Conservation (phyloP, 768 basidiomycete genomes). For the Collybia mongolica region DNA sequence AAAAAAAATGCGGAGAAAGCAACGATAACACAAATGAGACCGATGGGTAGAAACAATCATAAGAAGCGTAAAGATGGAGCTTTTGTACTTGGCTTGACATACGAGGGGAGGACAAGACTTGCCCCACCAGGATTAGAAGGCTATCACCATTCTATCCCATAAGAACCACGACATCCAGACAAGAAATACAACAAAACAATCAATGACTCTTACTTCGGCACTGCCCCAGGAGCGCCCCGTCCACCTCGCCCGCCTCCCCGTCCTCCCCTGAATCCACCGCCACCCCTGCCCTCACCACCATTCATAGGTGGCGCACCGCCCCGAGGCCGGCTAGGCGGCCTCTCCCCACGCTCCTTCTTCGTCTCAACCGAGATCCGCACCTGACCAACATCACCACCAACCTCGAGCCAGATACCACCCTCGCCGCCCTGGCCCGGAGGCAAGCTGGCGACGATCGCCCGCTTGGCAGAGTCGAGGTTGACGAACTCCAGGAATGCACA, state of each 20-base stretch:
- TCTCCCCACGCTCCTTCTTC: slow-evolving; percentile 88
- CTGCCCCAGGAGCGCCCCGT: slow-evolving; percentile 15
- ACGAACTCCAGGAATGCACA: slow-evolving; percentile 95
- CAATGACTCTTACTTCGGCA: slow-evolving; percentile 12
- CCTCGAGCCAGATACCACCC: slow-evolving; percentile 81
- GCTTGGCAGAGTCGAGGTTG: slow-evolving; percentile 74
- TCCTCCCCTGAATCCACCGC: slow-evolving; percentile 37
- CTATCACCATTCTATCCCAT: no score
- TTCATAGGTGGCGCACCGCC: slow-evolving; percentile 49
- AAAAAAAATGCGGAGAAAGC: no score
- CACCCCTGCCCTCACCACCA: slow-evolving; percentile 47
- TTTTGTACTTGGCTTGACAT: no score
- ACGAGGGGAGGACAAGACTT: no score
- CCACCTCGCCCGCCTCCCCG: slow-evolving; percentile 30
- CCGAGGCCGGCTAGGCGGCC: slow-evolving; percentile 60
- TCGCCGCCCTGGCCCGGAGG: slow-evolving; percentile 75
- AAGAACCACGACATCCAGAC: slow-evolving; percentile 40
- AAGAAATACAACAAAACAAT: neutral
- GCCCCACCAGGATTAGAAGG: no score
- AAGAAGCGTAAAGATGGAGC: no score
- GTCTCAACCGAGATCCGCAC: slow-evolving; percentile 79
- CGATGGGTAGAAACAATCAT: no score
- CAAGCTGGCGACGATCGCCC: slow-evolving; percentile 78
- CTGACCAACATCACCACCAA: slow-evolving; percentile 49
- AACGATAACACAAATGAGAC: no score